These are phyloP conservation scores for Carex myosuroides DNA, from an alignment of 176 grass and related monocot genomes.

Conservation along the genomic window DNA sequence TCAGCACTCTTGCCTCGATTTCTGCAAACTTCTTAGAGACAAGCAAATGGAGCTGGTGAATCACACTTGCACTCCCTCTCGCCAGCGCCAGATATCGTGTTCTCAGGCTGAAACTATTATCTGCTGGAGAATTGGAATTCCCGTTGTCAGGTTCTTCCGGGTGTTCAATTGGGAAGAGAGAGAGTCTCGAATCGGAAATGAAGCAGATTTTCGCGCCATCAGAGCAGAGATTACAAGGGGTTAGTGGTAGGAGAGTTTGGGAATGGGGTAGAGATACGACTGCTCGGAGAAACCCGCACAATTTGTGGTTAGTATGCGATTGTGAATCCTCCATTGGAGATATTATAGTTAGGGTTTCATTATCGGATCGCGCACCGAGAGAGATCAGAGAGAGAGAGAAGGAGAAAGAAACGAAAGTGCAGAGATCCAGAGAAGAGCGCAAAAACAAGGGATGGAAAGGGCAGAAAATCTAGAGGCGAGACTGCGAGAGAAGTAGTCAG, in stretches of 20 bases:
- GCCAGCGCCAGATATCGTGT: not conserved
- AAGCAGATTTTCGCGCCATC: constrained; percentile 25
- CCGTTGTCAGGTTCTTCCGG: not conserved
- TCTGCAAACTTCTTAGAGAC: constrained; percentile 29
- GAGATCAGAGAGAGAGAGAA: not conserved
- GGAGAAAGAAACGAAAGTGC: not conserved
- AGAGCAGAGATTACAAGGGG: constrained; percentile 30
- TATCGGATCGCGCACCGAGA: not conserved
- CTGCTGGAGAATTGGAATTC: not conserved
- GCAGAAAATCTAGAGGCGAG: not conserved
- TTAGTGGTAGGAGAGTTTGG: not conserved
- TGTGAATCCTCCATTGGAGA: constrained; percentile 13
- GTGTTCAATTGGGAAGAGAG: constrained; percentile 27
- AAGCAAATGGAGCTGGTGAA: constrained; percentile 46
- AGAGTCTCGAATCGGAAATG: not conserved
- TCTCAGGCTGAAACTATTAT: not conserved
- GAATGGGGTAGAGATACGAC: constrained; percentile 30
- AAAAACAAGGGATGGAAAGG: not conserved
- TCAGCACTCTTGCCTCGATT: constrained; percentile 45
- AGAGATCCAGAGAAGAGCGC: not conserved
- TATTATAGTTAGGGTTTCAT: not conserved
- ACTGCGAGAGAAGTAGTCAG: not conserved
- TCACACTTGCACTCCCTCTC: constrained; percentile 40
- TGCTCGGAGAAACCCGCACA: constrained; percentile 63
- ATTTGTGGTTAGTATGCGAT: constrained; percentile 25